phyloP scores from a whole-genome alignment of 116 monocot genomes.

The Thalassia testudinum region DNA sequence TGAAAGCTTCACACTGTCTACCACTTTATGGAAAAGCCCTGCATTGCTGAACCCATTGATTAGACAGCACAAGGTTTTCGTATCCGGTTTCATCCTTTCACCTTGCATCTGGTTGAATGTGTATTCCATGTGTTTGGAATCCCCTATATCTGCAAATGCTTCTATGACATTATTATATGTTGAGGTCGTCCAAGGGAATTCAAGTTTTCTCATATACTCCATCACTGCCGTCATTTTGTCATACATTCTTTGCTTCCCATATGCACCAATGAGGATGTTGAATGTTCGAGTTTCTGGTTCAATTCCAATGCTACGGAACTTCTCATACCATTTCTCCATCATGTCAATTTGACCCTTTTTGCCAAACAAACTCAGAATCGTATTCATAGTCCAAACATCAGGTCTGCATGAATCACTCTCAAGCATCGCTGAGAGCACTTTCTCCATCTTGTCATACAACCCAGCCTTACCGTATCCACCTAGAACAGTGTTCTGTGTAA shows the following conservation, averaged over 20 bases:
- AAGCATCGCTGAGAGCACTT: constrained; percentile 57
- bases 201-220: constrained; percentile 85
- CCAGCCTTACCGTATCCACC: constrained; percentile 74
- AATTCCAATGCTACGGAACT: constrained; percentile 61
- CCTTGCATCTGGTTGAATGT: constrained; percentile 77
- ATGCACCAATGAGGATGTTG: constrained; percentile 80
- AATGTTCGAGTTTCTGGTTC: constrained; percentile 86
- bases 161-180: constrained; percentile 95
- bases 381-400: constrained; percentile 95
- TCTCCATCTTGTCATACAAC: constrained; percentile 70
- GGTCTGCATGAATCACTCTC: constrained; percentile 47
- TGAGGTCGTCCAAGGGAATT: constrained; percentile 91
- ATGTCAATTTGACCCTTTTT: constrained; percentile 49
- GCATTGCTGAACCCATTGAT: constrained; percentile 74
- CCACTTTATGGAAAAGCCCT: constrained; percentile 77
- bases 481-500: constrained; percentile 75
- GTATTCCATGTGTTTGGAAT: constrained; percentile 71
- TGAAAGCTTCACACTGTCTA: constrained; percentile 58
- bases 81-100: constrained; percentile 78
- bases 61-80: constrained; percentile 73
- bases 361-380: constrained; percentile 62
- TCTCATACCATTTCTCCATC: constrained; percentile 98
- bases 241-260: constrained; percentile 67
- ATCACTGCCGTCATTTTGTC: constrained; percentile 88
- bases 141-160: constrained; percentile 72